Evolutionary conservation across 2,329 filamentous ascomycete genomes (phyloP), one percentile per base, ranked within the genome.

Genomic region (Penicillium crustosum): DNA sequence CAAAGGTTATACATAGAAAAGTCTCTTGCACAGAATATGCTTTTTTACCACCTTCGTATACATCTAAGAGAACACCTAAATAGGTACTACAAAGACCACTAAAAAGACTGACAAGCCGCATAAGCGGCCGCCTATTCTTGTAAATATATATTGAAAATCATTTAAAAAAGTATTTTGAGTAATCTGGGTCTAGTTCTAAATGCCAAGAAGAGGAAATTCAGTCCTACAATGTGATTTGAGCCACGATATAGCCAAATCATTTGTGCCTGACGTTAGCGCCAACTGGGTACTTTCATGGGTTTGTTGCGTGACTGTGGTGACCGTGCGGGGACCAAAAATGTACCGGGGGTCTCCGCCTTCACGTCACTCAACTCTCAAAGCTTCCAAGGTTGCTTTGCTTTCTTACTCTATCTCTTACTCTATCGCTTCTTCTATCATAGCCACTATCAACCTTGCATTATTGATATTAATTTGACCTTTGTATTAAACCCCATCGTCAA

Each of bases 251-350:
- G n/a, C 13, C 45, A 50, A 44, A 35, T 56, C 47, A 44, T 55
- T 21, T 17, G 61, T 64, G 61, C 61, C 56, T 61, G 61, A 64
- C 60, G 54, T 59, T 64, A 63, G 62, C 48, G 44, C 29, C 50
- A 33, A 45, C 27, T 21, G 31, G 35, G 53, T 27, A 55, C 44
- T 55, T 42, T 31, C 10, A 31, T 31, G 27, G 38, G n/a, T 35
- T 45, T 6, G 39, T 44, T 51, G 39, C 15, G 41, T 33, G 27
- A 31, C 17, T 13, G 31, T 15, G 31, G 41, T 33, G 27, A 35
- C 49, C 54, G 49, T 57, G 54, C 54, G 54, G 54, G 53, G 54
- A 42, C 5, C 33, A 23, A 53, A 55, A 58, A 54, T 53, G 58
- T 53, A 63, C 55, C 39, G 43, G n/a, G 19, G 29, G 52, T 54